phyloP scores from a whole-genome alignment of 2,329 filamentous ascomycete genomes.

The Alternaria arbusti region DNA sequence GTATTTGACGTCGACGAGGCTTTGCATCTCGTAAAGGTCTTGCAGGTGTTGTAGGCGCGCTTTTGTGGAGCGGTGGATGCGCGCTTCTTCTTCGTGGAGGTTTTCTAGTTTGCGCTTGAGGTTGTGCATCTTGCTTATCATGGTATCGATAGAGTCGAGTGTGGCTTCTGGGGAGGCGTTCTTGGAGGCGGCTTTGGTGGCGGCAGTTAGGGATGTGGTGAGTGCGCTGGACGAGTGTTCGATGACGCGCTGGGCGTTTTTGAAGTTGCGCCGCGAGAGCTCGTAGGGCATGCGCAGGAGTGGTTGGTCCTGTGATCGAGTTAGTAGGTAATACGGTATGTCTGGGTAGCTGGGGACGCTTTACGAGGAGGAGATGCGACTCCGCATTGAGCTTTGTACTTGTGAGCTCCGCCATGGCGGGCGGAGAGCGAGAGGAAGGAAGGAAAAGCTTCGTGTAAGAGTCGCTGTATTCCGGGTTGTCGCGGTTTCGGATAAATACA shows the following conservation, averaged over 20 bases:
- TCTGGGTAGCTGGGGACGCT: conserved; percentile 18
- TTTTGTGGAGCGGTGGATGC: conserved; percentile 75
- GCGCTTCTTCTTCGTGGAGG: conserved; percentile 79
- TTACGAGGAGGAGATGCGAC: conserved; percentile 76
- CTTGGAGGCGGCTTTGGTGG: conserved; percentile 68
- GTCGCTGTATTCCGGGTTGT: background rate
- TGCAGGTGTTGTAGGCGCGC: conserved; percentile 82
- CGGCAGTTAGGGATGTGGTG: conserved; percentile 62
- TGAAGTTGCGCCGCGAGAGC: conserved; percentile 92
- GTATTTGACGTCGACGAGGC: conserved; percentile 89
- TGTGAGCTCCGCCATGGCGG: conserved; percentile 54
- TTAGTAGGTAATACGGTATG: conserved; percentile 55
- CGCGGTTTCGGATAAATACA: background rate
- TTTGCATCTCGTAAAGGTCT: conserved; percentile 79
- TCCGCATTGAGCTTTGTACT: conserved; percentile 75
- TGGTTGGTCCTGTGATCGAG: conserved; percentile 77
- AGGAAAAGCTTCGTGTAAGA: background rate
- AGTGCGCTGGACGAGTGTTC: conserved; percentile 73
- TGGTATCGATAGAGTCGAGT: conserved; percentile 80
- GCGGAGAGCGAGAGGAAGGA: background rate
- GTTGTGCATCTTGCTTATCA: conserved; percentile 83
- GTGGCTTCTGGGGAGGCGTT: conserved; percentile 49
- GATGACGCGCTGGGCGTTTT: conserved; percentile 77
- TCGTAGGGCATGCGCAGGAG: conserved; percentile 92
- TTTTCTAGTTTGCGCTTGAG: conserved; percentile 85